These are phyloP conservation scores for Cymbopogon citratus DNA, from an alignment of 176 grass and related monocot genomes.

Conservation along the genomic window DNA sequence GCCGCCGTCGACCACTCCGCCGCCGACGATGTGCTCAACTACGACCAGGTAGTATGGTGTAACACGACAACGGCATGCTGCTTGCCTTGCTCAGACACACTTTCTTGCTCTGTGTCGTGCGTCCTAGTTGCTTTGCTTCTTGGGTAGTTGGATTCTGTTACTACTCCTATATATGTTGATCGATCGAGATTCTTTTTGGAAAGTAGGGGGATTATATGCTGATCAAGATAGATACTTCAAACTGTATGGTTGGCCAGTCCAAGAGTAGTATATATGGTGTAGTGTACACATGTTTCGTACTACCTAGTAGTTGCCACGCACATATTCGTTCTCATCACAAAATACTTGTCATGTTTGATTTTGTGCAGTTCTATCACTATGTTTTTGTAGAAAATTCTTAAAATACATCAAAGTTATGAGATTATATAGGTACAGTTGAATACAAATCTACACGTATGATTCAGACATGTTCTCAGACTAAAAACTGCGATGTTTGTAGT, in stretches of 20 bases:
- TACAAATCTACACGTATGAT: too few species aligned
- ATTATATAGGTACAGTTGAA: too few species aligned
- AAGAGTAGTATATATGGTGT: not conserved
- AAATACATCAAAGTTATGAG: too few species aligned
- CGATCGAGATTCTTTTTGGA: not conserved
- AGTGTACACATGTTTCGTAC: not conserved
- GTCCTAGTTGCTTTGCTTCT: not conserved
- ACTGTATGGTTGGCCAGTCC: not conserved
- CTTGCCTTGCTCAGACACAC: not conserved
- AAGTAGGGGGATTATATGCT: not conserved
- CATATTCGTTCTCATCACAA: not conserved
- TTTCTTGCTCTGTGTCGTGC: not conserved
- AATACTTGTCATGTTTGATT: not conserved
- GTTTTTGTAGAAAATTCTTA: too few species aligned
- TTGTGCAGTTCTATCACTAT: too few species aligned
- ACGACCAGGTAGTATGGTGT: conserved; percentile 61
- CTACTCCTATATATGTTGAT: not conserved
- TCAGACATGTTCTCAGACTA: too few species aligned
- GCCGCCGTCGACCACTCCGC: conserved; percentile 80
- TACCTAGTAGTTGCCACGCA: not conserved
- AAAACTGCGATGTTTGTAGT: too few species aligned
- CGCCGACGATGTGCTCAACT: conserved; percentile 64
- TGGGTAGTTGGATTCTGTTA: conserved; percentile 16
- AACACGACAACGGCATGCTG: not conserved
- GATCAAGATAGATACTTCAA: not conserved